Evolutionary conservation across 2,329 filamentous ascomycete species (phyloP).

Genomic region (Chrysosporium keratinophilum): DNA sequence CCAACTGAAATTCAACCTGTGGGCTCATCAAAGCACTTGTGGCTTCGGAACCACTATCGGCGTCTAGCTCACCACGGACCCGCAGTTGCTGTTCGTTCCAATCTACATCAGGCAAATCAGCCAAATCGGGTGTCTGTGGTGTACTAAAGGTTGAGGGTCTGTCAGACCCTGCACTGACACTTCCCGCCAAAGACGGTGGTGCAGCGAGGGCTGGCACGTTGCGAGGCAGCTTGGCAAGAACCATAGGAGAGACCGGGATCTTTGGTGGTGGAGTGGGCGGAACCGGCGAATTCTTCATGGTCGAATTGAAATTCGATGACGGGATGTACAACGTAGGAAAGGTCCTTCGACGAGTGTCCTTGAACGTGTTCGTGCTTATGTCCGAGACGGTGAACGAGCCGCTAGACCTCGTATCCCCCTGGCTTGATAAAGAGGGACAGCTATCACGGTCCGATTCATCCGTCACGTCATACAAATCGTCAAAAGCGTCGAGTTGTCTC

Average conservation of each 20-base stretch:
- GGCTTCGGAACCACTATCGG: slow-evolving; percentile 20
- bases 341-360: slow-evolving; percentile 37
- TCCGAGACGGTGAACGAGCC: slow-evolving; percentile 21
- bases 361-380: slow-evolving; percentile 30
- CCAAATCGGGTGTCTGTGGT: slow-evolving; percentile 69
- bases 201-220: slow-evolving; percentile 65
- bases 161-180: slow-evolving; percentile 65
- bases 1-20: slow-evolving; percentile 32
- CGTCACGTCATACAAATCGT: slow-evolving; percentile 78
- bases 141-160: slow-evolving; percentile 71
- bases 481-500: slow-evolving; percentile 47
- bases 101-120: slow-evolving; percentile 44
- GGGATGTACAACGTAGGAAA: slow-evolving; percentile 52
- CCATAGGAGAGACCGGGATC: slow-evolving; percentile 65
- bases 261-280: slow-evolving; percentile 42
- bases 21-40: slow-evolving; percentile 20
- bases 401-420: slow-evolving; percentile 34
- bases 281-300: slow-evolving; percentile 42
- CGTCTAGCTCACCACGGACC: slow-evolving; percentile 27
- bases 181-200: slow-evolving; percentile 75
- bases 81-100: slow-evolving; percentile 45
- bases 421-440: slow-evolving; percentile 42
- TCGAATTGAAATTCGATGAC: slow-evolving; percentile 39
- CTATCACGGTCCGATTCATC: slow-evolving; percentile 54
- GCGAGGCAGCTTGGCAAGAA: slow-evolving; percentile 60